These are phyloP conservation scores for Orbilia brochopaga DNA, from an alignment of 2,329 filamentous ascomycete species.

Conservation along the genomic window DNA sequence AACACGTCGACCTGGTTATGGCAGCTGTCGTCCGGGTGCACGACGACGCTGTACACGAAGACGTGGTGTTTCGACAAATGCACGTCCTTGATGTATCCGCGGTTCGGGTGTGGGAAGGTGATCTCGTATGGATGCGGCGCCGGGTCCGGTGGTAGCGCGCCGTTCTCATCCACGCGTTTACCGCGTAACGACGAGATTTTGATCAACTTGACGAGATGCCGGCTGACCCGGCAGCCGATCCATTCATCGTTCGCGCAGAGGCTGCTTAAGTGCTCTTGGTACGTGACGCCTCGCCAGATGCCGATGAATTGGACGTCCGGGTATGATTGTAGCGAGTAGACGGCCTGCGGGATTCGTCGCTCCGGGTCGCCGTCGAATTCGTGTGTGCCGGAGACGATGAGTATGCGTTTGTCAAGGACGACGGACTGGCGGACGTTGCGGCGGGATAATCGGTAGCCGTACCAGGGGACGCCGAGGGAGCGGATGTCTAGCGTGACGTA, in stretches of 20 bases:
- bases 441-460: constrained; percentile 26
- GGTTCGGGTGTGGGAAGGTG: constrained; percentile 36
- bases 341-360: constrained; percentile 41
- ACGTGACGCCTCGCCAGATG: constrained; percentile 43
- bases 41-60: constrained; percentile 36
- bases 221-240: constrained; percentile 44
- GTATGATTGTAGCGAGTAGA: constrained; percentile 47
- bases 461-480: constrained; percentile 35
- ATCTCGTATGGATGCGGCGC: constrained; percentile 39
- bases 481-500: constrained; percentile 43
- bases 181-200: constrained; percentile 35
- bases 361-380: constrained; percentile 44
- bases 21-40: constrained; percentile 24
- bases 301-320: constrained; percentile 30
- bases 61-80: constrained; percentile 44
- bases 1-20: constrained; percentile 45
- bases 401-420: constrained; percentile 39
- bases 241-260: constrained; percentile 49
- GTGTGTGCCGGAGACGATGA: constrained; percentile 38
- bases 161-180: constrained; percentile 1
- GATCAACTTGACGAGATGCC: constrained; percentile 39
- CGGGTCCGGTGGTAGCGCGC: background rate
- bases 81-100: constrained; percentile 48
- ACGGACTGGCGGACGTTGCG: constrained; percentile 45
- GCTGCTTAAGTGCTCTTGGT: constrained; percentile 42